A percentile compares a stretch with the other conserved stretches of the same genome.
Conservation (phyloP, 306 rosid genomes). For the Rosa rugosa region DNA sequence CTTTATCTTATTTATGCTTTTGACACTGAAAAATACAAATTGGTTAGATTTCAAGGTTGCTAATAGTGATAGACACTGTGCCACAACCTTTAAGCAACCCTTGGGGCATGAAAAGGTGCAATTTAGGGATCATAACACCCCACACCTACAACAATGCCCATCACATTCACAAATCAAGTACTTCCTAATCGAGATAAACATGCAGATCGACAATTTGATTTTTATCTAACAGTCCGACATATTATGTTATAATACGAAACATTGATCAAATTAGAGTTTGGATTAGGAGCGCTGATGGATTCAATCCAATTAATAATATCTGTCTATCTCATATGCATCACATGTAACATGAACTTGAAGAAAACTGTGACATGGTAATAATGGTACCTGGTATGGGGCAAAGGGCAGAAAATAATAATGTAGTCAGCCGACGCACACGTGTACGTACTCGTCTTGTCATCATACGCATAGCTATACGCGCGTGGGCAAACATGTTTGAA, state of each 20-base stretch:
- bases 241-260: neutral
- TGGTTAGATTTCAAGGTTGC: neutral
- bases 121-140: neutral
- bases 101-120: neutral
- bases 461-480: conserved; percentile 96
- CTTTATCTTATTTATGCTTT: neutral
- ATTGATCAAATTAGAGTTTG: neutral
- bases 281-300: neutral
- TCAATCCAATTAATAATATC: neutral
- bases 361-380: conserved; percentile 15
- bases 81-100: neutral
- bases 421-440: conserved; percentile 86
- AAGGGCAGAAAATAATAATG: conserved; percentile 73
- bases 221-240: neutral
- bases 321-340: neutral
- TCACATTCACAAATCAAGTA: neutral
- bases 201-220: neutral
- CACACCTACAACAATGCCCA: neutral
- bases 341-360: neutral
- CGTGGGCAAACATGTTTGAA: conserved; percentile 92
- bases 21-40: neutral
- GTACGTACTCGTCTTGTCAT: conserved; percentile 87
- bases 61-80: neutral
- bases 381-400: conserved; percentile 76
- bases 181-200: neutral